Base-by-base conservation (phyloP, 2,329 filamentous ascomycete species). In the Ramularia endophylla region DNA sequence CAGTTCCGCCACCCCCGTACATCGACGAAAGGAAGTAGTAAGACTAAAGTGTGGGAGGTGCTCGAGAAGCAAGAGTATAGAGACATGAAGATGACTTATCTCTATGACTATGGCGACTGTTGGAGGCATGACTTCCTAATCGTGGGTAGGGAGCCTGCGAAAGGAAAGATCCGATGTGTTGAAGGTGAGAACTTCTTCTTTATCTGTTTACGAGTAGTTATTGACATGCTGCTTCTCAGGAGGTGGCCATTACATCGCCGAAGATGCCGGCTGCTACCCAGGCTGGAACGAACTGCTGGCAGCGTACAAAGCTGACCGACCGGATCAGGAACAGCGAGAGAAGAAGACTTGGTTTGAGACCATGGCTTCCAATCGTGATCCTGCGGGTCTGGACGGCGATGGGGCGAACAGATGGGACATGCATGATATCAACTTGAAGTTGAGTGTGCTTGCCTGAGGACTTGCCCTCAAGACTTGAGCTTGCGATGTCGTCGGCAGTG, bases 281-380 rank as follows among this genome's bases (percentile, higher is more conserved):
- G 61, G 59, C 8, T 65, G 63, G 61, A 37, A 55, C 20, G 46
- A 51, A 27, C 34, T 65, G 11, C 55, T 57, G 38, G 51, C 51
- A 9, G 62, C 61, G 3, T 66, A 63, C 43, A 45, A 49, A 12
- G 47, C 56, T 4, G 8, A 25, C 18, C 39, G 40, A 1, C 58
- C 59, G 1, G 52, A 31, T 5, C 19, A 41, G 32, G 50, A 55
- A 19, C 58, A 63, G 42, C 51, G 46, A 36, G 50, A 56, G 22
- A 48, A 38, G 19, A 57, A 55, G 28, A 22, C 38, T 18, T 63
- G 59, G 59, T 61, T 54, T 30, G 58, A 63, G 40, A 48, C 32
- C 3, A 18, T 25, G 8, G 50, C 52, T 2, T 53, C 41, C 31
- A 61, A 60, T 28, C 34, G 39, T 9, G 54, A 60, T 35, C 41